Conservation (phyloP, 2,329 filamentous ascomycete genomes). For the Arthrobotrys conoides region DNA sequence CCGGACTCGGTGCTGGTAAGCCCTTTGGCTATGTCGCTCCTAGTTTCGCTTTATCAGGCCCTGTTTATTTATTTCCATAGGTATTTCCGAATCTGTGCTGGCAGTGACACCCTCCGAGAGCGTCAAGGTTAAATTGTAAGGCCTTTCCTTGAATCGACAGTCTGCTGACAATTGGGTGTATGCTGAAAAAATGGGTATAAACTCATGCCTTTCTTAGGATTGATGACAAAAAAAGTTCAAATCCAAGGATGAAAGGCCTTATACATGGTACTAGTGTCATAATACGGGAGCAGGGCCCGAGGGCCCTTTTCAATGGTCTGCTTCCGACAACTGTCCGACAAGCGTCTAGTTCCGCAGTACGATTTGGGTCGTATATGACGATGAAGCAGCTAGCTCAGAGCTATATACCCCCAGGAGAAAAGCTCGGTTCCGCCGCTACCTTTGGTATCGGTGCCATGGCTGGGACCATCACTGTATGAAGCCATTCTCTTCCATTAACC, state of each 20-base stretch:
- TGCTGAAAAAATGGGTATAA: not conserved
- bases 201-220: slow-evolving; percentile 71
- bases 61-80: slow-evolving; percentile 5
- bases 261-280: slow-evolving; percentile 91
- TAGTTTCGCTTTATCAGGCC: not conserved
- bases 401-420: slow-evolving; percentile 94
- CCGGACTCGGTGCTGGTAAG: slow-evolving; percentile 87
- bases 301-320: slow-evolving; percentile 97
- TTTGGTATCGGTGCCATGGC: slow-evolving; percentile 92
- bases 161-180: not conserved
- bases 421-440: slow-evolving; percentile 86
- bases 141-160: slow-evolving; percentile 43
- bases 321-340: slow-evolving; percentile 94
- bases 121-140: slow-evolving; percentile 93
- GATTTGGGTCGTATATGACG: slow-evolving; percentile 91
- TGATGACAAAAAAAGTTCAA: slow-evolving; percentile 89
- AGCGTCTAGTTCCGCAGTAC: slow-evolving; percentile 91
- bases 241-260: slow-evolving; percentile 87
- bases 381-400: slow-evolving; percentile 91
- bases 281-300: slow-evolving; percentile 85
- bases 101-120: slow-evolving; percentile 97
- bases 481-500: slow-evolving; percentile 70
- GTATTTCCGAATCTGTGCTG: slow-evolving; percentile 88
- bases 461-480: slow-evolving; percentile 86
- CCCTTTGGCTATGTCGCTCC: not conserved